phyloP scores from a whole-genome alignment of 2,329 filamentous ascomycete genomes.

The Aspergillus fumigatiaffinis region DNA sequence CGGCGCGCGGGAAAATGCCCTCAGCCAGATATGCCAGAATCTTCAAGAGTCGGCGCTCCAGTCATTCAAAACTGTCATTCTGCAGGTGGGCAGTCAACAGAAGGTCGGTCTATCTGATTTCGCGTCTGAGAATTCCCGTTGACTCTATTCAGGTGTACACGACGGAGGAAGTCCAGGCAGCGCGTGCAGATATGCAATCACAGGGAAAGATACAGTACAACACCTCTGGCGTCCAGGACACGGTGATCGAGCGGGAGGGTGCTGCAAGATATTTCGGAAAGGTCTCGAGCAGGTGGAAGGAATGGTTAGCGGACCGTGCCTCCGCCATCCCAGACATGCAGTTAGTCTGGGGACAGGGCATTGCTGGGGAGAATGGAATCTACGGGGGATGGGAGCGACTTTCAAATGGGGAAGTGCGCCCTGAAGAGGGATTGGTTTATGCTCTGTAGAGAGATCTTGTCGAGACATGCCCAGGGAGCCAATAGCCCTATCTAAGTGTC shows the following conservation, averaged over 20 bases:
- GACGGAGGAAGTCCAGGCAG: neutral
- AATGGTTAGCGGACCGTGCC: conserved; percentile 5
- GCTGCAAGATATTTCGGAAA: conserved; percentile 1
- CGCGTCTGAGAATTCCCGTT: too few relatives aligned
- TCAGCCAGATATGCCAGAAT: neutral
- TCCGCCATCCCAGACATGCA: conserved; percentile 3
- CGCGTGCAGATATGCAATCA: neutral
- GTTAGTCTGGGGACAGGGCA: conserved; percentile 3
- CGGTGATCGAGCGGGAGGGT: neutral
- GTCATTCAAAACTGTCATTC: neutral
- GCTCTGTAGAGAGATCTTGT: neutral
- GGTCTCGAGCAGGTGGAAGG: conserved; percentile 3
- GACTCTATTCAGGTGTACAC: conserved; percentile 7
- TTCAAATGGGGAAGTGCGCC: neutral
- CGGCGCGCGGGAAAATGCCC: neutral
- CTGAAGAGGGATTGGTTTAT: conserved; percentile 10
- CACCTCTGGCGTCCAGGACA: conserved; percentile 6
- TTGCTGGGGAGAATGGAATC: conserved; percentile 4
- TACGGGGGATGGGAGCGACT: conserved; percentile 6
- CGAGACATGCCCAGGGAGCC: neutral
- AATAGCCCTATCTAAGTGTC: neutral
- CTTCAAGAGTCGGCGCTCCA: neutral
- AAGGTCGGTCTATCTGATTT: too few relatives aligned
- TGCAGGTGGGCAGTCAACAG: conserved; percentile 3
- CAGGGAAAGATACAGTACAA: conserved; percentile 10